phyloP scores from a whole-genome alignment of 176 grass and related monocot genomes.

The Zoysia japonica region DNA sequence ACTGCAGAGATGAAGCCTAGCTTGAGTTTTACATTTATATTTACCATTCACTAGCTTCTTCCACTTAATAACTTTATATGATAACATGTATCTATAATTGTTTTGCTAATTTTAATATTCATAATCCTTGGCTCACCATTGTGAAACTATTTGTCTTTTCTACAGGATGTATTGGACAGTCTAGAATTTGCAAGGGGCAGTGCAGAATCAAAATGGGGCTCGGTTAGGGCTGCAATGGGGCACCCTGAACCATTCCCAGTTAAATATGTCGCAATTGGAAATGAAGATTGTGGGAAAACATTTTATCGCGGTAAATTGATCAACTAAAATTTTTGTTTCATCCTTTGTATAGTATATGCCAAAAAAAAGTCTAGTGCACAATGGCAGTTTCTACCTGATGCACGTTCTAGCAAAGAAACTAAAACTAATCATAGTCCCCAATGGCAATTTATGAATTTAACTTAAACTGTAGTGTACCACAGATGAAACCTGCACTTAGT shows the following conservation, averaged over 20 bases:
- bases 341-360: neutral
- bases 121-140: neutral
- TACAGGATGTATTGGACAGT: conserved; percentile 82
- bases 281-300: conserved; percentile 82
- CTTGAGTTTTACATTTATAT: neutral
- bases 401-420: neutral
- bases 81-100: neutral
- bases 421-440: conserved; percentile 16
- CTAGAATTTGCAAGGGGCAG: conserved; percentile 92
- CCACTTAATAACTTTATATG: neutral
- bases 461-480: neutral
- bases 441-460: neutral
- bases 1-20: neutral
- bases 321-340: conserved; percentile 19
- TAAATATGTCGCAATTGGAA: conserved; percentile 90
- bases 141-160: conserved; percentile 9
- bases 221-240: conserved; percentile 85
- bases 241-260: conserved; percentile 91
- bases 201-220: conserved; percentile 85
- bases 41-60: conserved; percentile 9
- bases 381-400: neutral
- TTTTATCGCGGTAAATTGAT: conserved; percentile 59
- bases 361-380: conserved; percentile 14
- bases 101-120: neutral
- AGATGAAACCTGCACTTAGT: neutral